These are phyloP conservation scores for Aspergillus floridensis DNA, from an alignment of 2,329 filamentous ascomycete genomes.

Conservation along the genomic window DNA sequence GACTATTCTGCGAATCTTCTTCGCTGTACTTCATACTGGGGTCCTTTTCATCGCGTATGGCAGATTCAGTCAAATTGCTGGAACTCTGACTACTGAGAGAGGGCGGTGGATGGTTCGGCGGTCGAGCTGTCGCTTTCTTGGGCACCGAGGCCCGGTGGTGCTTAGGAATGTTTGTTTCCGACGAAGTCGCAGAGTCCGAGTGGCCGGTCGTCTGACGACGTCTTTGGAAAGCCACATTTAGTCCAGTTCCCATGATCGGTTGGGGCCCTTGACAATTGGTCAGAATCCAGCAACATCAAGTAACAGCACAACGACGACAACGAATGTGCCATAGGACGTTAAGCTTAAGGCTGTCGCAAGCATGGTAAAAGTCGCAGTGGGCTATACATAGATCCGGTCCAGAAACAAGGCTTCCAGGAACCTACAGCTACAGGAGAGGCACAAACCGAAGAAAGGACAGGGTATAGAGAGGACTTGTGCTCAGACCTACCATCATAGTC, in stretches of 20 bases:
- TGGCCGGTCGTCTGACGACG: slow-evolving; percentile 20
- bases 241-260: slow-evolving; percentile 27
- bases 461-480: slow-evolving; percentile 10
- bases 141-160: slow-evolving; percentile 30
- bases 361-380: slow-evolving; percentile 14
- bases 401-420: slow-evolving; percentile 14
- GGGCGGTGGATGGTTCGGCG: slow-evolving; percentile 22
- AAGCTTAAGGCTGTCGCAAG: not conserved
- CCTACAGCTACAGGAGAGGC: slow-evolving; percentile 18
- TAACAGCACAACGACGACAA: not conserved
- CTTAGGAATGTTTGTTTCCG: slow-evolving; percentile 20
- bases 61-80: slow-evolving; percentile 23
- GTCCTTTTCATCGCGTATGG: slow-evolving; percentile 27
- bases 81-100: slow-evolving; percentile 30
- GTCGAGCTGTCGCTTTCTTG: slow-evolving; percentile 29
- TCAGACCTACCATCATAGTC: slow-evolving; percentile 31
- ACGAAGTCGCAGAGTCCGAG: slow-evolving; percentile 16
- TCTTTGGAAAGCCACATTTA: slow-evolving; percentile 26
- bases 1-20: slow-evolving; percentile 33
- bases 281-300: slow-evolving; percentile 21
- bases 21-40: slow-evolving; percentile 23
- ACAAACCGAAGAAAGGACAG: slow-evolving; percentile 10
- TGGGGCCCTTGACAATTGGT: slow-evolving; percentile 29
- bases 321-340: slow-evolving; percentile 5
- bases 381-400: slow-evolving; percentile 22